phyloP scores from a whole-genome alignment of 805 yeast species.

The Scheffersomyces lignosus region DNA sequence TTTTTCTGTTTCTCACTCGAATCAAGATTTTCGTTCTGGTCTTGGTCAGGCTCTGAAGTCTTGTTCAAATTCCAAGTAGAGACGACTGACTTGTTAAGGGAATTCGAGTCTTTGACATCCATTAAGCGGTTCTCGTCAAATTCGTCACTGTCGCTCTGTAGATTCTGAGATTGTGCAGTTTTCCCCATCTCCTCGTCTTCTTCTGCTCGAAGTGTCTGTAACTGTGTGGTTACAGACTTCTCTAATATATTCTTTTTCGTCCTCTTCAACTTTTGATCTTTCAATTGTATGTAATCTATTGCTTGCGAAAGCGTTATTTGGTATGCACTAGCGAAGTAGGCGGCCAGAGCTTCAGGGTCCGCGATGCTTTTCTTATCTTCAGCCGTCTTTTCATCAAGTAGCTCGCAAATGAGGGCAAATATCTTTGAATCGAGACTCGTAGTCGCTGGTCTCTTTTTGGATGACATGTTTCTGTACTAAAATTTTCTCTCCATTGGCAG shows the following conservation, averaged over 20 bases:
- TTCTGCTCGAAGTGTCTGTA: conserved; percentile 55
- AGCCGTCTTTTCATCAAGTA: conserved; percentile 59
- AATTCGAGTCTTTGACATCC: conserved; percentile 65
- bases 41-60: conserved; percentile 15
- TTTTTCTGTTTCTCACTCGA: background rate
- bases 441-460: conserved; percentile 9
- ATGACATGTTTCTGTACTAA: conserved; percentile 5
- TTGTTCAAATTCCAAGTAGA: conserved; percentile 56
- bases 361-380: conserved; percentile 31
- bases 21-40: conserved; percentile 4
- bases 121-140: conserved; percentile 50
- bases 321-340: conserved; percentile 57
- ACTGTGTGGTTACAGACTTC: conserved; percentile 61
- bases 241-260: conserved; percentile 65
- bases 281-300: conserved; percentile 57
- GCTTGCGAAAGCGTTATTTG: conserved; percentile 55
- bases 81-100: conserved; percentile 75
- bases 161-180: conserved; percentile 27
- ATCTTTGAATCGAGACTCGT: conserved; percentile 53
- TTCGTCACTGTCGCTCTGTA: conserved; percentile 45
- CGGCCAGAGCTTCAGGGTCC: conserved; percentile 38
- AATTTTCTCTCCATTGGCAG: too few relatives aligned
- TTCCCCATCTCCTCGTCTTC: conserved; percentile 57
- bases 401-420: conserved; percentile 51
- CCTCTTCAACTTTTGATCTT: conserved; percentile 67